Conservation (phyloP, 116 monocot species). For the Papilionanthe hybrid region DNA sequence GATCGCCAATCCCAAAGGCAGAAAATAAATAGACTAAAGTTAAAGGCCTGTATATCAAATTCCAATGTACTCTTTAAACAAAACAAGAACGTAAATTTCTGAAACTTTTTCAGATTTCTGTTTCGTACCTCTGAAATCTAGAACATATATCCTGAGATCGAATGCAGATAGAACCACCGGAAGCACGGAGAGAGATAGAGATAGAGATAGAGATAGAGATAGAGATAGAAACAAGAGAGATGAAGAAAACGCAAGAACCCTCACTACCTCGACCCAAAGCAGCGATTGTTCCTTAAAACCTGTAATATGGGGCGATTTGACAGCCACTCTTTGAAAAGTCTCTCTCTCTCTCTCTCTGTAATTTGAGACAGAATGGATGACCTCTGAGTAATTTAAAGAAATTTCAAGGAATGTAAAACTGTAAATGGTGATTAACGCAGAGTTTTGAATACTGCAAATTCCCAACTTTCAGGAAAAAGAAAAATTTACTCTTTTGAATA, state of each 20-base stretch:
- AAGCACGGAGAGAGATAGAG: too few species aligned
- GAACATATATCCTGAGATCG: background rate
- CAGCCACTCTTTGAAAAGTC: background rate
- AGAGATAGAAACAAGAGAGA: background rate
- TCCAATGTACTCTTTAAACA: background rate
- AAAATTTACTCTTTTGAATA: background rate
- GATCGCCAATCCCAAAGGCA: conserved; percentile 3
- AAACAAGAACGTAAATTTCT: background rate
- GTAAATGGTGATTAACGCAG: background rate
- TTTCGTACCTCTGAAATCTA: background rate
- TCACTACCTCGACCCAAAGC: background rate
- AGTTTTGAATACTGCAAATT: background rate
- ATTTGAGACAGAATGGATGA: background rate
- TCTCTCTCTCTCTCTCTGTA: background rate
- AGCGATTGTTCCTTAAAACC: background rate
- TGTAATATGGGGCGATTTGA: background rate
- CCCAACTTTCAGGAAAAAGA: background rate
- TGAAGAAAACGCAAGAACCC: background rate
- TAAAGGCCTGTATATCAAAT: background rate
- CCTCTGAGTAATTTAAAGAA: background rate
- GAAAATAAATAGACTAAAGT: background rate
- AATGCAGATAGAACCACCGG: background rate
- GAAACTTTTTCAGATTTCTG: background rate
- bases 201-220: background rate
- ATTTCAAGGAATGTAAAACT: background rate